Percentiles rank a stretch among this genome's conserved stretches.
These are phyloP conservation scores for Debaryomycetaceae sp. DNA, from an alignment of 1,139 yeast genomes.

Conservation along the genomic window DNA sequence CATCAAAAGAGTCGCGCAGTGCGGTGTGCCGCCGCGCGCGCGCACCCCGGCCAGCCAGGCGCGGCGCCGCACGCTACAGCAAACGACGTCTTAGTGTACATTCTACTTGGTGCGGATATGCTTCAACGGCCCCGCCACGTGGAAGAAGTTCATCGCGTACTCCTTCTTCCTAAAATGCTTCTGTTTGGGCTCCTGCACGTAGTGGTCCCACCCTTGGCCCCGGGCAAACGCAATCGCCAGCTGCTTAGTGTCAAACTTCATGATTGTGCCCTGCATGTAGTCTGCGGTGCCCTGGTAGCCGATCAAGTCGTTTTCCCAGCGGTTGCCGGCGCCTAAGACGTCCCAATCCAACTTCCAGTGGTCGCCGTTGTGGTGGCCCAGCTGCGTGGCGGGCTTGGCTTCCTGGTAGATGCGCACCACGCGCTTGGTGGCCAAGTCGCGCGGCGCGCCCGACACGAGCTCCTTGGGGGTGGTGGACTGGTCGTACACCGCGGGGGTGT, in stretches of 20 bases:
- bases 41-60: no score
- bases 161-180: conserved; percentile 74
- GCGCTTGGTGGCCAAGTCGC: conserved; percentile 56
- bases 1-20: no score
- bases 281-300: conserved; percentile 83
- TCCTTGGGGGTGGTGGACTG: conserved; percentile 39
- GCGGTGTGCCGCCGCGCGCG: no score
- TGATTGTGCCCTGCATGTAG: conserved; percentile 80
- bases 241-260: conserved; percentile 72
- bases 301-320: conserved; percentile 89
- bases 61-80: no score
- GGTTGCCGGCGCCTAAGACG: conserved; percentile 66
- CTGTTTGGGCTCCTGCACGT: conserved; percentile 75
- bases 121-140: conserved; percentile 68
- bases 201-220: conserved; percentile 84
- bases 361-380: conserved; percentile 53
- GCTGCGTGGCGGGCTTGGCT: conserved; percentile 79
- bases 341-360: conserved; percentile 87
- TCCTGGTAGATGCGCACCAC: conserved; percentile 76
- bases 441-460: conserved; percentile 76
- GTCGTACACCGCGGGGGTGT: conserved; percentile 4
- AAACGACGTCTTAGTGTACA: no score
- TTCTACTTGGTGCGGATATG: conserved; percentile 82
- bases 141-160: conserved; percentile 68
- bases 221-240: conserved; percentile 77